phyloP scores from a whole-genome alignment of 805 yeast genomes.

The Cyberlindnera americana region DNA sequence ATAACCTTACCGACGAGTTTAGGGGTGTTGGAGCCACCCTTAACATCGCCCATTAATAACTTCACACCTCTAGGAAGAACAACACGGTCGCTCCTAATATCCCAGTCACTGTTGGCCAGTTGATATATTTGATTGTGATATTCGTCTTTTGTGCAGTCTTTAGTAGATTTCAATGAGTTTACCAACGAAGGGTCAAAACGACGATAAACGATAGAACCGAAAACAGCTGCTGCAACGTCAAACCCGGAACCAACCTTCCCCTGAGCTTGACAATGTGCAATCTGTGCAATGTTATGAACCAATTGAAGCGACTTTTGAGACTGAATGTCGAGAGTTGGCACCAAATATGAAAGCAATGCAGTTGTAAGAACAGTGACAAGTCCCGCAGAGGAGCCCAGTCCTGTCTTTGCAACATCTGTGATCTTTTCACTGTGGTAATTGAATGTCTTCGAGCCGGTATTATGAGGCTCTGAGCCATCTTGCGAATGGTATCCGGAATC shows the following conservation, averaged over 20 bases:
- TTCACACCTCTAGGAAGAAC: slow-evolving; percentile 65
- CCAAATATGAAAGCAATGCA: slow-evolving; percentile 53
- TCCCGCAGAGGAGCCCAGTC: slow-evolving; percentile 95
- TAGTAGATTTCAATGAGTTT: slow-evolving; percentile 31
- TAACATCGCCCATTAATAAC: slow-evolving; percentile 88
- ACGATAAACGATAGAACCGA: slow-evolving; percentile 79
- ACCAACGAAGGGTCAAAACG: slow-evolving; percentile 64
- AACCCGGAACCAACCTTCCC: slow-evolving; percentile 96
- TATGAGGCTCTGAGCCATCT: slow-evolving; percentile 36
- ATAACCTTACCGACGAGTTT: slow-evolving; percentile 75
- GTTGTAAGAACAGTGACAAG: slow-evolving; percentile 77
- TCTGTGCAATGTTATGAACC: slow-evolving; percentile 84
- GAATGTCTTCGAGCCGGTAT: slow-evolving; percentile 39
- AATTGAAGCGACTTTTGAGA: slow-evolving; percentile 25
- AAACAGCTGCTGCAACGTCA: slow-evolving; percentile 94
- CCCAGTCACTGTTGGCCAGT: slow-evolving; percentile 53
- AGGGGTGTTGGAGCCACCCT: slow-evolving; percentile 93
- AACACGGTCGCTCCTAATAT: slow-evolving; percentile 49
- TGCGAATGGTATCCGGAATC: slow-evolving; percentile 91
- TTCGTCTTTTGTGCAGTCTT: slow-evolving; percentile 23
- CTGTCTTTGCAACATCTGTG: slow-evolving; percentile 82
- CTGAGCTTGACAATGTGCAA: slow-evolving; percentile 92
- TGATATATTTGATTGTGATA: slow-evolving; percentile 31
- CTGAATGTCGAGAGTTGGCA: slow-evolving; percentile 31
- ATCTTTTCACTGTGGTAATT: slow-evolving; percentile 59